Evolutionary conservation across 208 protist genomes (phyloP).

Genomic region (Balamuthia mandrillaris): DNA sequence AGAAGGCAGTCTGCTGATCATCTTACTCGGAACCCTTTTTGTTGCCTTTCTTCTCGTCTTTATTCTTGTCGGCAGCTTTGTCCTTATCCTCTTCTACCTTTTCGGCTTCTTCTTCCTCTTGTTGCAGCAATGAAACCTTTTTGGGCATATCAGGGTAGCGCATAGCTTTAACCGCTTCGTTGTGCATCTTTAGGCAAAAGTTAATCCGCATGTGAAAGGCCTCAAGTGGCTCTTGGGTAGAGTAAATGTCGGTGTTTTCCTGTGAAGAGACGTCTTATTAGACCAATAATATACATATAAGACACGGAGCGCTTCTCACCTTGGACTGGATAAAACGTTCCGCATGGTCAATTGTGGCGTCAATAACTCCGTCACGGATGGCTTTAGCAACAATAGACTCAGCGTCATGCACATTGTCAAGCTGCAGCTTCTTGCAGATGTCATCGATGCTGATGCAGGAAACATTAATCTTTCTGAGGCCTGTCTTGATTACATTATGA

Average conservation of each 20-base stretch:
- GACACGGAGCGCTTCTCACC: too few relatives aligned
- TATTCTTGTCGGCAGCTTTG: too few relatives aligned
- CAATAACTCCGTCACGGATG: slow-evolving; percentile 94
- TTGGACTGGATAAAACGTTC: slow-evolving; percentile 86
- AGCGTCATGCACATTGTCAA: slow-evolving; percentile 88
- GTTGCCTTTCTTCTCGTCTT: too few relatives aligned
- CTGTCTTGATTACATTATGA: slow-evolving; percentile 97
- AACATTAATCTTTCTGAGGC: slow-evolving; percentile 91
- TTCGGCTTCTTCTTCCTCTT: too few relatives aligned
- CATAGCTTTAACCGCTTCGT: slow-evolving; percentile 71
- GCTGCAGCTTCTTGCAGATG: slow-evolving; percentile 89
- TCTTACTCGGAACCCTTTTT: too few relatives aligned
- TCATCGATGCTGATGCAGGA: slow-evolving; percentile 93
- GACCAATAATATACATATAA: too few relatives aligned
- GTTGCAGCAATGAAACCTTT: too few relatives aligned
- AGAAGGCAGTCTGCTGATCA: too few relatives aligned
- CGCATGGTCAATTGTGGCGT: slow-evolving; percentile 91
- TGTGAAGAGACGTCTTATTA: too few relatives aligned
- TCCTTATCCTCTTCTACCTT: too few relatives aligned
- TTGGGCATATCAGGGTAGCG: too few relatives aligned
- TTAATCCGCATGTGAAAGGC: slow-evolving; percentile 90
- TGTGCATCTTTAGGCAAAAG: slow-evolving; percentile 91
- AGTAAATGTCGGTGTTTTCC: slow-evolving; percentile 91
- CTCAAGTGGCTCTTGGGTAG: slow-evolving; percentile 88
- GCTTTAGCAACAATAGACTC: slow-evolving; percentile 97